phyloP scores from a whole-genome alignment of 768 basidiomycete genomes.

The Rhizopogon rudus region DNA sequence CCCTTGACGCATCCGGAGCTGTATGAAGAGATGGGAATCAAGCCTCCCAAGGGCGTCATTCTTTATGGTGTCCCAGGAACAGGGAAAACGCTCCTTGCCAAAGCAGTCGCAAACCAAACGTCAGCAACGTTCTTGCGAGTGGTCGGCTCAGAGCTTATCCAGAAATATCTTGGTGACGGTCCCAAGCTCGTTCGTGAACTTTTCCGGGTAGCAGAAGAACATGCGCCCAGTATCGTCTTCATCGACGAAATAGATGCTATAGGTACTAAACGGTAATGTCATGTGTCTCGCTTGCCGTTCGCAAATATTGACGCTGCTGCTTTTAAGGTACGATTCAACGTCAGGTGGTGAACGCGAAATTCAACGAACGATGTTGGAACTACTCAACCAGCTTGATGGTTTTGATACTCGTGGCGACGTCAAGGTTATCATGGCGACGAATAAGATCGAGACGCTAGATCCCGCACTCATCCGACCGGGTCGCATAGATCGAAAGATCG shows the following conservation, averaged over 20 bases:
- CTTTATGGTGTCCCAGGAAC: constrained; percentile 98
- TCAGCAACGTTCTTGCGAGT: constrained; percentile 97
- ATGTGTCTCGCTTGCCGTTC: background rate
- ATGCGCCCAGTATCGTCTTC: constrained; percentile 98
- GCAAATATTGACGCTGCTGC: constrained; percentile 2
- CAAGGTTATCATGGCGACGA: constrained; percentile 99
- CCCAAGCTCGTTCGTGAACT: constrained; percentile 97
- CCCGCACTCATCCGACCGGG: constrained; percentile 98
- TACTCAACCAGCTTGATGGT: constrained; percentile 98
- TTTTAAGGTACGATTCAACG: constrained; percentile 87
- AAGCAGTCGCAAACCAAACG: constrained; percentile 97
- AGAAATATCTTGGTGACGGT: constrained; percentile 98
- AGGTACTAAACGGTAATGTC: constrained; percentile 87
- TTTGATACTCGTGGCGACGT: constrained; percentile 99
- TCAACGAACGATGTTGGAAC: constrained; percentile 97
- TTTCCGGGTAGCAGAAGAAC: constrained; percentile 95
- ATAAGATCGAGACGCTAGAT: constrained; percentile 94
- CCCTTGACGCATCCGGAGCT: constrained; percentile 97
- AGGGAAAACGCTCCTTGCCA: constrained; percentile 95
- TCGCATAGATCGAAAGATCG: constrained; percentile 98
- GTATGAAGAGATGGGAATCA: constrained; percentile 99
- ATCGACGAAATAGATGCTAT: constrained; percentile 99
- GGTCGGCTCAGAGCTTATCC: constrained; percentile 96
- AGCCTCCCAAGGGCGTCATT: constrained; percentile 99
- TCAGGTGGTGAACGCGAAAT: constrained; percentile 99